Evolutionary conservation across 768 basidiomycete genomes (phyloP), one percentile per base, ranked within the genome.

Genomic region (Boletus sp.): DNA sequence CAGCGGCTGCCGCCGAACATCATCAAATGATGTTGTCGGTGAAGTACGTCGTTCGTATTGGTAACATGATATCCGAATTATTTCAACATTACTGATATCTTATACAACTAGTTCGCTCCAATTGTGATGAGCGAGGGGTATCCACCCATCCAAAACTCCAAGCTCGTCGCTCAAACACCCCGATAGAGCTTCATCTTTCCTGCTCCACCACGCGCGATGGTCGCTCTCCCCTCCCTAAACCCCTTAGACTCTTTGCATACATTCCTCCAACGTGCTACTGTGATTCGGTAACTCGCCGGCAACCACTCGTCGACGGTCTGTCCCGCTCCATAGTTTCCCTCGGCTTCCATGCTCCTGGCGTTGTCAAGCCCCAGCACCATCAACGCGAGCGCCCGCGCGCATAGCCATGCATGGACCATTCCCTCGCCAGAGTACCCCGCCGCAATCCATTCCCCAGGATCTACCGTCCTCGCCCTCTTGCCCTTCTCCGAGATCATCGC

Each of bases 391-490:
- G 82, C 84, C 54, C 78, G 77, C 5, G 83, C 80, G 54, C 83
- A 78, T 67, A 84, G 66, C 85, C 86, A 88, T 0, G 84, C 86
- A 59, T 87, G 81, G 4, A 81, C 81, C 87, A 89, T 88, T 2
- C 88, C 88, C 60, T 90, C 88, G 1, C 88, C 88, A 0, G 80
- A 77, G 65, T 85, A 90, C 5, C 86, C 88, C 12, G 84, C 87
- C 15, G 83, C 75, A 15, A 89, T 77, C 89, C 88, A 89, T 67
- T 90, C 88, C 17, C 86, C 87, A 0, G 84, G 70, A 20, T 64
- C 54, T 2, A 56, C 59, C 54, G 56, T 57, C 48, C 61, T 60
- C n/a, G 30, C 35, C 7, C 45, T 24, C 54, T 40, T 39, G 10
- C 17, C 47, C 39, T 56, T 61, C 30, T 51, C 58, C 20, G 40